Evolutionary conservation across 2,329 filamentous ascomycete species (phyloP).

Genomic region (Phyllosticta paracitricarpa): DNA sequence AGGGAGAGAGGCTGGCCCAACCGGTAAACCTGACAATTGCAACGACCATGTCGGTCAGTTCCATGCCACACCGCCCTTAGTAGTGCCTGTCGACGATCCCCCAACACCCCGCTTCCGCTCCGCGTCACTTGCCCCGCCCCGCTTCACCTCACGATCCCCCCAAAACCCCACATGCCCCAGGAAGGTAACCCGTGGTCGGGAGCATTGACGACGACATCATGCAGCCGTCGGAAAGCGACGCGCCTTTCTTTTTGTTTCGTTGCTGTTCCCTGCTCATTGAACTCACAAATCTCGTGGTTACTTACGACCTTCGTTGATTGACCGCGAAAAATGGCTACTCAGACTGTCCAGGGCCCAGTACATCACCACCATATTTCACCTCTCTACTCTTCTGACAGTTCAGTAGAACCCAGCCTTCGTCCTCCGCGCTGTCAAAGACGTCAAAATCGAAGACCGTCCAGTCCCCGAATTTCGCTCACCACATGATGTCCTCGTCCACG

Average conservation of each 20-base stretch:
- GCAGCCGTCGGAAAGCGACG: no score
- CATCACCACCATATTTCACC: neutral
- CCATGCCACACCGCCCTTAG: no score
- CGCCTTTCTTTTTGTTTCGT: neutral
- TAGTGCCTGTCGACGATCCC: constrained; percentile 1
- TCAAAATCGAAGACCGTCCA: constrained; percentile 36
- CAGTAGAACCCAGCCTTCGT: constrained; percentile 39
- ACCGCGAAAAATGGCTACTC: neutral
- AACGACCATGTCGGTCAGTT: neutral
- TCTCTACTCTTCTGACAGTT: neutral
- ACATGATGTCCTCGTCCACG: constrained; percentile 11
- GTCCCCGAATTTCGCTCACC: constrained; percentile 22
- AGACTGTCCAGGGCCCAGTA: neutral
- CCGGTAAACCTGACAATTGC: neutral
- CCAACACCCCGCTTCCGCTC: neutral
- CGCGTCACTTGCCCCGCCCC: neutral
- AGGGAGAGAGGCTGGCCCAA: neutral
- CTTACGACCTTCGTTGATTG: neutral
- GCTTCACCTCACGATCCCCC: neutral
- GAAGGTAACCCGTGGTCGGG: neutral
- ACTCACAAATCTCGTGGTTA: no score
- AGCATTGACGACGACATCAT: no score
- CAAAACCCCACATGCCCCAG: neutral
- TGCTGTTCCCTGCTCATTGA: neutral
- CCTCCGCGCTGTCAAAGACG: constrained; percentile 35